phyloP scores from a whole-genome alignment of 176 grass and related monocot genomes.

The Phragmites australis region DNA sequence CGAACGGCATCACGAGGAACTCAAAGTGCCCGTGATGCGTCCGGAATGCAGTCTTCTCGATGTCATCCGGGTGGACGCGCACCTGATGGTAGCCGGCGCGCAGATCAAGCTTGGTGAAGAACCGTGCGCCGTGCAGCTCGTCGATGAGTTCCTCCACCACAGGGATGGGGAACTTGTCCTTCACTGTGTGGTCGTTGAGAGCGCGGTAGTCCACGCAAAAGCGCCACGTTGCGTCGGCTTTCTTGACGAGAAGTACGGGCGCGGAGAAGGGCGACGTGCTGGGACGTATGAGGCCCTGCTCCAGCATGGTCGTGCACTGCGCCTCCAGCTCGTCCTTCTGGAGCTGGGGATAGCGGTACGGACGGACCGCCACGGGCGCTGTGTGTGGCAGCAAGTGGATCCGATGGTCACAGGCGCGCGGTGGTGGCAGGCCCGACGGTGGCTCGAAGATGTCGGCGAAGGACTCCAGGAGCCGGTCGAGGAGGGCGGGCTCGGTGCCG shows the following conservation, averaged over 20 bases:
- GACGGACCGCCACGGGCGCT: neutral
- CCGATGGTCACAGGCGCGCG: neutral
- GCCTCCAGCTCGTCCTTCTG: neutral
- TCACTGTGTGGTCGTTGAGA: neutral
- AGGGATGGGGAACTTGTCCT: neutral
- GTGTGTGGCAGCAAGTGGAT: neutral
- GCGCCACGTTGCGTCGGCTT: neutral
- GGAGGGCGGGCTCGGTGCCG: fast-evolving
- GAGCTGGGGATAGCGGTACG: neutral
- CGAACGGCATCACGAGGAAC: slow-evolving; percentile 5
- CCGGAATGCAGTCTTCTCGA: neutral
- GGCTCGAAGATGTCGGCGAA: neutral
- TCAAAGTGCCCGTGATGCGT: neutral
- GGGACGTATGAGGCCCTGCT: neutral
- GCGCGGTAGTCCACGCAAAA: neutral
- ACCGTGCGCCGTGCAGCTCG: neutral
- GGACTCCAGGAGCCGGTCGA: neutral
- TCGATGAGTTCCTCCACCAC: neutral
- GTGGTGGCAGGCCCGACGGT: neutral
- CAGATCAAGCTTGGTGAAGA: too few relatives aligned
- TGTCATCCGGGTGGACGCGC: neutral
- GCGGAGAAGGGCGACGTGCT: neutral
- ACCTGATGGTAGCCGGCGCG: neutral
- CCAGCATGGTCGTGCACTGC: neutral
- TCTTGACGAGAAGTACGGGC: neutral